Evolutionary conservation across 768 basidiomycete genomes (phyloP).

Genomic region (Mycena vulgaris): DNA sequence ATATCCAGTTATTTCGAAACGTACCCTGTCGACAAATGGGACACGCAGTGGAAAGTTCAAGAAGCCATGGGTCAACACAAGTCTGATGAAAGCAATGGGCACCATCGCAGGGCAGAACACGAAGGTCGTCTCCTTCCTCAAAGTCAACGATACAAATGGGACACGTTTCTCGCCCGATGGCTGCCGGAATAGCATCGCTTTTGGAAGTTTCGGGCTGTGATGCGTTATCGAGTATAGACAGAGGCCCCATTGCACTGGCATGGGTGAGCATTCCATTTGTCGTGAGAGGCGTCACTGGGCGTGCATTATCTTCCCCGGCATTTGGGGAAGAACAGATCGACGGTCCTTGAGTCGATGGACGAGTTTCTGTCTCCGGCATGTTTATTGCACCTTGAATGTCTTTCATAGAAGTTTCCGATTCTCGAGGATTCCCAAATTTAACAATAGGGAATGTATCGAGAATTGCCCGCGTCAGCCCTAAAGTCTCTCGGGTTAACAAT

Average conservation of each 20-base stretch:
- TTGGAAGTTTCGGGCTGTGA: background rate
- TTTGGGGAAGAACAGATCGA: background rate
- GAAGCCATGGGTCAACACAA: constrained; percentile 95
- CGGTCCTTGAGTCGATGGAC: background rate
- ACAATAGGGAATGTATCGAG: constrained; percentile 96
- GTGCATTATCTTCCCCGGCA: background rate
- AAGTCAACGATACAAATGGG: constrained; percentile 97
- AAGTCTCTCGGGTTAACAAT: background rate
- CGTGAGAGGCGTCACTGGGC: background rate
- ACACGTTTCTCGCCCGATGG: constrained; percentile 88
- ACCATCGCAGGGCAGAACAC: constrained; percentile 92
- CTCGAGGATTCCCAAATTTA: constrained; percentile 72
- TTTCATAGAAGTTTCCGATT: constrained; percentile 36
- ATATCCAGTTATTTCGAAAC: background rate
- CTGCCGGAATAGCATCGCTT: constrained; percentile 64
- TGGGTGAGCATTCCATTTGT: background rate
- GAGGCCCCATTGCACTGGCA: background rate
- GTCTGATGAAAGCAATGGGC: constrained; percentile 91
- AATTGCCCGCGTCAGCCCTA: constrained; percentile 92
- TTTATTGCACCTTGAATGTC: constrained; percentile 43
- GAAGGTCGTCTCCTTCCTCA: constrained; percentile 92
- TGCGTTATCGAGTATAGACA: background rate
- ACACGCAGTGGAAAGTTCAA: constrained; percentile 91
- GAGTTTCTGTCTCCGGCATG: background rate
- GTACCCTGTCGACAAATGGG: constrained; percentile 93